Percentiles rank a stretch among this genome's conserved stretches.
Evolutionary conservation across 2,329 filamentous ascomycete species (phyloP).

Genomic region (Xylaria sp.): DNA sequence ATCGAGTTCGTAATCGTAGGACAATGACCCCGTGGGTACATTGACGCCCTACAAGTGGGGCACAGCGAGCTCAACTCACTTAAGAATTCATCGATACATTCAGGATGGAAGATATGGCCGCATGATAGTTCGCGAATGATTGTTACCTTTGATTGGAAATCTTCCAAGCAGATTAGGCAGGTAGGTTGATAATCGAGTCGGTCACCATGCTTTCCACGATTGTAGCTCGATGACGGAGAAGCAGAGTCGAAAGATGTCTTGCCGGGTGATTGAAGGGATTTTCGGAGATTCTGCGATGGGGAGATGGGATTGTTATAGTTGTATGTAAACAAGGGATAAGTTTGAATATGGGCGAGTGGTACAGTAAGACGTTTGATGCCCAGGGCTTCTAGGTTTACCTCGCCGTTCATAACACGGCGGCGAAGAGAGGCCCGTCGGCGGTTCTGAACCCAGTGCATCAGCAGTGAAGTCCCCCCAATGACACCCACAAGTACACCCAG

Average conservation of each 20-base stretch:
- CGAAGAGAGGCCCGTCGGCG: slow-evolving; percentile 75
- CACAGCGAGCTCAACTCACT: slow-evolving; percentile 84
- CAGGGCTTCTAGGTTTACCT: slow-evolving; percentile 86
- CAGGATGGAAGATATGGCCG: slow-evolving; percentile 91
- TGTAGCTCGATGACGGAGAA: slow-evolving; percentile 31
- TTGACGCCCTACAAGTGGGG: slow-evolving; percentile 87
- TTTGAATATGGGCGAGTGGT: slow-evolving; percentile 75
- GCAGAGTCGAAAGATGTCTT: slow-evolving; percentile 26
- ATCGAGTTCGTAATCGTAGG: slow-evolving; percentile 84
- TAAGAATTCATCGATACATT: slow-evolving; percentile 90
- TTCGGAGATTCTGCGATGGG: slow-evolving; percentile 53
- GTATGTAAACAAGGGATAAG: slow-evolving; percentile 84
- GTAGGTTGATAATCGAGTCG: slow-evolving; percentile 77
- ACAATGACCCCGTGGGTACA: slow-evolving; percentile 75
- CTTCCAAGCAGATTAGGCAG: slow-evolving; percentile 90
- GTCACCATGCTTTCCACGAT: slow-evolving; percentile 49
- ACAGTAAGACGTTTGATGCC: slow-evolving; percentile 87
- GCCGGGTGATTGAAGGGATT: slow-evolving; percentile 43
- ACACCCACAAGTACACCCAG: slow-evolving; percentile 76
- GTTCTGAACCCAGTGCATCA: slow-evolving; percentile 82
- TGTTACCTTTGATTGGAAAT: slow-evolving; percentile 76
- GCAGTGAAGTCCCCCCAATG: slow-evolving; percentile 72
- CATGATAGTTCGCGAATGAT: slow-evolving; percentile 88
- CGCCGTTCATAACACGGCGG: slow-evolving; percentile 77
- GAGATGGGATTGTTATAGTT: slow-evolving; percentile 63